Evolutionary conservation across 2,329 filamentous ascomycete genomes (phyloP), one percentile per base, ranked within the genome.

Genomic region (Cadophora sp.): DNA sequence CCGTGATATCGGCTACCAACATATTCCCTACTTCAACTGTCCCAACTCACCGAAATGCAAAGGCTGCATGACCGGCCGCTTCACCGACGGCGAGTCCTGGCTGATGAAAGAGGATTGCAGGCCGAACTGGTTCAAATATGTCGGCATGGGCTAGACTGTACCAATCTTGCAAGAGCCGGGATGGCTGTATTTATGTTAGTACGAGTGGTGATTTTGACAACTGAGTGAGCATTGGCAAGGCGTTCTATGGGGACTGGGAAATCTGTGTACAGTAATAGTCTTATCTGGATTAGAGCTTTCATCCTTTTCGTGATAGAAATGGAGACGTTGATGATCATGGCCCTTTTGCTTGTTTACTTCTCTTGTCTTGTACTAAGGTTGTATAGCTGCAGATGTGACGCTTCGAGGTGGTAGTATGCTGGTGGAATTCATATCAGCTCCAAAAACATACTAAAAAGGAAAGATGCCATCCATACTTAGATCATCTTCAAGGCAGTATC

Each of bases 21-120:
- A 99, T 75, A 94, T 98, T 63, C 96, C 96, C 55, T 99, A 97
- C 82, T 97, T 97, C 85, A 99, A 99, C 82, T 99, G 96, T 78
- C 96, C 96, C 70, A 98, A 97, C 81, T 97, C 91, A 62, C 92
- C 93, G 59, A 98, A 98, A 80, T 98, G 95, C 79, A 90, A 86
- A 72, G 93, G 92, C 72, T 98, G 95, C 78, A 86, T 89, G n/a
- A 87, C 92, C 0, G 96, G 95, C 59, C 88, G 91, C 67, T 91
- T 97, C 75, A 97, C 93, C 30, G 94, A 96, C 72, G 96, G 96
- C 70, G 94, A 94, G 76, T 82, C 89, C 36, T 97, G 89, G 84
- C 82, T 99, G 55, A 87, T 94, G 74, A 90, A 91, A 76, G 96
- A 99, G 79, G 96, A 99, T 79, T 99, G 96, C 80, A 86, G 96